Evolutionary conservation across 495 filamentous ascomycete species (phyloP).

Genomic region (Lindgomyces ingoldianus): DNA sequence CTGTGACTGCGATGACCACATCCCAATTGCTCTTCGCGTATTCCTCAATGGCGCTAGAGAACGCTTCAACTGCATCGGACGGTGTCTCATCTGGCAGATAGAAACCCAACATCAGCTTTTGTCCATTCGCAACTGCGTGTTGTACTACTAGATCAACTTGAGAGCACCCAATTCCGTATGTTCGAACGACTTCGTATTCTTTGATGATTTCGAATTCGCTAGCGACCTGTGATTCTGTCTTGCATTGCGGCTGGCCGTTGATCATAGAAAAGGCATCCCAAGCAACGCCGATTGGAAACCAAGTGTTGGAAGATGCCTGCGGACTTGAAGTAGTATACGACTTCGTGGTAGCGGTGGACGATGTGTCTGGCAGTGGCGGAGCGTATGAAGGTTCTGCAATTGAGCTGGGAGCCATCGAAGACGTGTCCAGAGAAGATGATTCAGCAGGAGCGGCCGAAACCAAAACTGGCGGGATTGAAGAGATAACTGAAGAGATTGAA

Average conservation of each 20-base stretch:
- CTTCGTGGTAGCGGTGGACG: background rate
- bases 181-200: slow-evolving; percentile 63
- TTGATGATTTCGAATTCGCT: slow-evolving; percentile 59
- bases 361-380: no score
- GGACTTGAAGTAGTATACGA: background rate
- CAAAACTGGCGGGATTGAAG: background rate
- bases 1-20: slow-evolving; percentile 65
- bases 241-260: slow-evolving; percentile 63
- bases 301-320: background rate
- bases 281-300: slow-evolving; percentile 25
- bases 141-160: slow-evolving; percentile 62
- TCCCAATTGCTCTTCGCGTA: slow-evolving; percentile 62
- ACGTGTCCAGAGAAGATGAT: slow-evolving; percentile 1
- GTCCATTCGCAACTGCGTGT: slow-evolving; percentile 58
- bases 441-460: background rate
- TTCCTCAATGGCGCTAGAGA: slow-evolving; percentile 50
- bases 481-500: background rate
- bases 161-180: slow-evolving; percentile 81
- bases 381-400: no score
- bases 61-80: slow-evolving; percentile 47
- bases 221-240: slow-evolving; percentile 60
- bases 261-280: slow-evolving; percentile 37
- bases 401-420: background rate
- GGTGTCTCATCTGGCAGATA: slow-evolving; percentile 58
- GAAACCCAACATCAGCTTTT: slow-evolving; percentile 73